phyloP scores from a whole-genome alignment of 129 eudicot genomes.

The carrot (Daucus carota) region DH1_v3.0 NC_030385.2:42962501-42963000 shows the following conservation, averaged over 20 bases:
- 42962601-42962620: conserved; percentile 67
- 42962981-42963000: conserved; percentile 47
- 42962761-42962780: conserved; percentile 56
- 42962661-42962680: conserved; percentile 47
- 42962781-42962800: conserved; percentile 56
- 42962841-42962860: conserved; percentile 84
- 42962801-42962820: conserved; percentile 44
- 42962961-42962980: conserved; percentile 54
- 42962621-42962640: conserved; percentile 54
- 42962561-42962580: conserved; percentile 59
- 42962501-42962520: conserved; percentile 58
- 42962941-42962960: conserved; percentile 48
- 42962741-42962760: conserved; percentile 64
- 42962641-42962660: conserved; percentile 47
- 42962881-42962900: conserved; percentile 64
- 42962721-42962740: conserved; percentile 55
- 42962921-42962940: conserved; percentile 57
- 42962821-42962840: conserved; percentile 87
- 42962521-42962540: conserved; percentile 68
- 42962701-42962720: conserved; percentile 73
- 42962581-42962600: conserved; percentile 55
- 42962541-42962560: conserved; percentile 63
- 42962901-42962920: conserved; percentile 59
- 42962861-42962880: conserved; percentile 71
- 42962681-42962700: conserved; percentile 61